phyloP scores from a whole-genome alignment of 225 moss, liverwort and hornwort species.

The Pleurozium schreberi region DNA sequence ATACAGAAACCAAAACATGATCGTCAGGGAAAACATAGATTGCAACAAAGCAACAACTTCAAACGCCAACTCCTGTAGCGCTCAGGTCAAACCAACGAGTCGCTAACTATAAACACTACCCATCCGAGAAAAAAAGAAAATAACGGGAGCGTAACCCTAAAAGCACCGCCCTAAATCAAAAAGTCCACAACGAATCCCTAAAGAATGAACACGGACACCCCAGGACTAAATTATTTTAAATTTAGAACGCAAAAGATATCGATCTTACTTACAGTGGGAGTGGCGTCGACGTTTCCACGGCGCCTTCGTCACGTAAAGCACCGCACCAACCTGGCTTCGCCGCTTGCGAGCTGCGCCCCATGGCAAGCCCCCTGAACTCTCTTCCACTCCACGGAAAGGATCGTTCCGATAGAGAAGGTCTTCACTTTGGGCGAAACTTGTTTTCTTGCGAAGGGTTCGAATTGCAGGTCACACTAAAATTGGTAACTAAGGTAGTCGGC shows the following conservation, averaged over 20 bases:
- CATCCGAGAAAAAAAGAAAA: background rate
- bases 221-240: too few species aligned
- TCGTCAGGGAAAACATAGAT: background rate
- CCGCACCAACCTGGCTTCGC: background rate
- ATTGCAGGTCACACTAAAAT: background rate
- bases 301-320: background rate
- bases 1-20: background rate
- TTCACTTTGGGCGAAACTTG: background rate
- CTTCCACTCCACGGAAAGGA: too few species aligned
- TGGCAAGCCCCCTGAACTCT: background rate
- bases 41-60: background rate
- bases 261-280: background rate
- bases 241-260: background rate
- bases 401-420: background rate
- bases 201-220: background rate
- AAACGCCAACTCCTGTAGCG: background rate
- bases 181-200: background rate
- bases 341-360: background rate
- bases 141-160: background rate
- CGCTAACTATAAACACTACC: background rate
- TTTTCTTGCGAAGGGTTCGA: background rate
- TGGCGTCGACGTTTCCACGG: background rate
- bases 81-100: background rate
- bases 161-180: background rate
- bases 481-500: too few species aligned